Evolutionary conservation across 2,329 filamentous ascomycete species (phyloP), one percentile per base, ranked within the genome.

Genomic region (Botrytis fabae): DNA sequence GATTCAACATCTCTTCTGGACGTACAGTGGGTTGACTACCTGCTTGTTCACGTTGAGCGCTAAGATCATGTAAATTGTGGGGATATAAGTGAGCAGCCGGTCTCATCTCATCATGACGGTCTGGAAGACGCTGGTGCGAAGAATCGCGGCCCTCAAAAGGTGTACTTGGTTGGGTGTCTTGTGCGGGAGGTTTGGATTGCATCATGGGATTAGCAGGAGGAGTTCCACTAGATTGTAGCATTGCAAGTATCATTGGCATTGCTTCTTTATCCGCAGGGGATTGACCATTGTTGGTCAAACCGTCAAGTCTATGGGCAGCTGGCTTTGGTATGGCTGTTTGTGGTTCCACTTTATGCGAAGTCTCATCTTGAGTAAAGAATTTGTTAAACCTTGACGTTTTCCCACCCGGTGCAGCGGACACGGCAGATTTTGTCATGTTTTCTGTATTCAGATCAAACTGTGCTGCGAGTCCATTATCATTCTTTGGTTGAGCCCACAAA

Each of bases 331-430:
- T 82, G 22, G 85, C 83, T 20, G 84, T 83, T 12, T 85, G 81
- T 4, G 85, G 83, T 73, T 90, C 88, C 1, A 85, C 84, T 74
- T 85, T 85, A 38, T 83, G 82, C 72, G 85, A 83, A 28, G 81
- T 81, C 59, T 81, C 79, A 75, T 91, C 86, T n/a, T 84, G 86
- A 64, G 88, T 84, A 80, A 95, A 93, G 78, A 98, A 92, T 4
- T 92, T 93, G 69, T 94, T 94, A 80, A 98, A 98, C 71, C 94
- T 88, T 20, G 95, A 98, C 8, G 92, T 89, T 79, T 95, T 95
- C 40, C 83, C 83, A 1, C 65, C 38, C 22, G 81, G 79, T 63
- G 87, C 81, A 80, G 92, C 93, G 20, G 86, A 82, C 79, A 70
- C 59, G 57, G 65, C 65, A 59, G 72, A 71, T 65, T 87, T 88